Base-by-base conservation (phyloP, 441 rosid genomes). In the Macaranga tanarius region DNA sequence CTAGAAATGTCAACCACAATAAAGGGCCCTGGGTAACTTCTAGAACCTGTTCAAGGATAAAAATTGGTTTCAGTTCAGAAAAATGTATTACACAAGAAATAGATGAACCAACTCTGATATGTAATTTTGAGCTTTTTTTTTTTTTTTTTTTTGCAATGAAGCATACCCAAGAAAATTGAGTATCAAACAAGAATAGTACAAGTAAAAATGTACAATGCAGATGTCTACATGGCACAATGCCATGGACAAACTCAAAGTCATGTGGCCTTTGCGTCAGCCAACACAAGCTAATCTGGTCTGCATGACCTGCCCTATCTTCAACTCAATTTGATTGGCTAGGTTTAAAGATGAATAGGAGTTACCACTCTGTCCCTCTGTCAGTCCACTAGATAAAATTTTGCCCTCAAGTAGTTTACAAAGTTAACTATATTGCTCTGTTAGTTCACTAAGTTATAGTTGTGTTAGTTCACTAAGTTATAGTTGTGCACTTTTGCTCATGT, bases 21-120 rank as follows among this genome's bases (percentile, higher is more conserved):
- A 81, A 91, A 86, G 19, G 99, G 99, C 69, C 99, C 99, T 55
- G 98, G 99, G 75, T 85, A 85, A 79, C 88, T 87, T 85, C 82
- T 89, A 73, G 98, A 88, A 84, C 86, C 99, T 95, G 89, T 72
- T 80, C 56, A 74, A 80, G 71, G 69, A 77, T 10, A 50, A 75
- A 50, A 69, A 6, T 5, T 7, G 7, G 38, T 55, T 34, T 34
- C 67, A 61, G 4, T 71, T 71, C 12, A 9, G n/a, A 63, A 17
- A 72, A 16, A 61, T 16, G 45, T 34, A 22, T 62, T 34, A 62
- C n/a, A 58, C 22, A 42, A 23, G 26, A 11, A 56, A 44, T n/a
- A 11, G 10, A 45, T 51, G 5, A 15, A 11, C 2, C 26, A 70
- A 51, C 19, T 5, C 58, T 51, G 42, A 42, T 58, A 9, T 12